Base-by-base conservation (phyloP, 345 rosid genomes). In the Nephelium lappaceum region DNA sequence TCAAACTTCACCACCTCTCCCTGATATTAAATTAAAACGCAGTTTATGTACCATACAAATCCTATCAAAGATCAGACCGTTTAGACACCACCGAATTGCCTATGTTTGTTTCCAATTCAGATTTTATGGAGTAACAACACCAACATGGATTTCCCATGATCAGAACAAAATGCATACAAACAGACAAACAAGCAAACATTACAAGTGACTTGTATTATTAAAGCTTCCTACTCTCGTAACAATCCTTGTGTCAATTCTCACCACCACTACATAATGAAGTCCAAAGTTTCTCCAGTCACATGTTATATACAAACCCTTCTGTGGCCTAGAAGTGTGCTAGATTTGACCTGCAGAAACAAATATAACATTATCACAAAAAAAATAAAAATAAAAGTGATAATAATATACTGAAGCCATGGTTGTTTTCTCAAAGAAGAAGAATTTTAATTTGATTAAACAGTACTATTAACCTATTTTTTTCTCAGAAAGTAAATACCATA, bases 301-400 rank as follows among this genome's bases (percentile, higher is more conserved):
- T 68, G 76, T 76, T 82, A 79, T 85, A 23, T 82, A 77, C 83
- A 85, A 67, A 71, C 51, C 73, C 77, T 45, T 15, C 65, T 57
- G 31, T 31, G 23, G 11, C 21, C 75, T 64, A 67, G 31, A 67
- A 12, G 45, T 76, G 45, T 76, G 55, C 65, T 47, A 45, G 66
- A 57, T 38, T 67, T 43, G 41, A 79, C 79, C 87, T 85, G 83
- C 83, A 67, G 39, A 11, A 16, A 39, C 57, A 71, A 70, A 36
- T 19, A 38, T 60, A n/a, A 60, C 64, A 21, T 1, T 6, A 14
- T n/a, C 21, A 5, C 1, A 0, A 45, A 45, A 45, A 45, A 45
- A 62, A 23, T 27, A 42, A 31, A 9, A 21, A 64, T 18, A 11
- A 55, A 23, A 39, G n/a, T 39, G 47, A 60, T 27, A 55, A 64